phyloP scores from a whole-genome alignment of 176 grass and related monocot species.

The Calamus simplicifolius region DNA sequence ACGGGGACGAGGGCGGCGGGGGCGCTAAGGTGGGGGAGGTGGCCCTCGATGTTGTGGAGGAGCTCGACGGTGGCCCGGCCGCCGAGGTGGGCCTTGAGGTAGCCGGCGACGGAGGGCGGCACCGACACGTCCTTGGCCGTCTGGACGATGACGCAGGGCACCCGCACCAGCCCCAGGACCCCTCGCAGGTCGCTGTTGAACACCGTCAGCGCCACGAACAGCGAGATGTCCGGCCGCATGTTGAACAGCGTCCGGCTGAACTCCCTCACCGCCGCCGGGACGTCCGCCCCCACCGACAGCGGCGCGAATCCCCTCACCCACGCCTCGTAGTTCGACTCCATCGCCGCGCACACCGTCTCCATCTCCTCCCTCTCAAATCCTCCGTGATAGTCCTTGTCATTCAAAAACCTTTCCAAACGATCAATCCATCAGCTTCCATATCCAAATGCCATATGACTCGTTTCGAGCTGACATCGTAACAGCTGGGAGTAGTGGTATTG shows the following conservation, averaged over 20 bases:
- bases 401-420: slow-evolving; percentile 49
- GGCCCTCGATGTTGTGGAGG: slow-evolving; percentile 58
- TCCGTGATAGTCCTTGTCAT: slow-evolving; percentile 81
- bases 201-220: slow-evolving; percentile 75
- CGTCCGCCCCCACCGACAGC: slow-evolving; percentile 83
- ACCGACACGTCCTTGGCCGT: slow-evolving; percentile 88
- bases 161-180: slow-evolving; percentile 52
- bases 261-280: slow-evolving; percentile 78
- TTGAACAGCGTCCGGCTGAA: slow-evolving; percentile 99
- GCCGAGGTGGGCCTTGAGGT: slow-evolving; percentile 64
- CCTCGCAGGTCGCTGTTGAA: slow-evolving; percentile 86
- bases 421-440: too few relatives aligned
- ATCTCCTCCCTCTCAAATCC: slow-evolving; percentile 81
- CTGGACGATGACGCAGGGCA: slow-evolving; percentile 78
- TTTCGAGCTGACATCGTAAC: too few relatives aligned
- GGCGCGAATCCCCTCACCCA: slow-evolving; percentile 93
- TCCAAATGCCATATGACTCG: too few relatives aligned
- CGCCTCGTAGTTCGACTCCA: slow-evolving; percentile 78
- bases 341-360: slow-evolving; percentile 70
- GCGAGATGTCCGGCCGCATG: slow-evolving; percentile 93
- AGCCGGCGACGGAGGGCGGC: slow-evolving; percentile 58
- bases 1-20: slow-evolving; percentile 64
- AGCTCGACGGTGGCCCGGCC: slow-evolving; percentile 63
- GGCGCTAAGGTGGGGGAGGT: slow-evolving; percentile 91
- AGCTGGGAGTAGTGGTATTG: too few relatives aligned